Evolutionary conservation across 2,329 filamentous ascomycete species (phyloP).

Genomic region (Colletotrichum trifolii): DNA sequence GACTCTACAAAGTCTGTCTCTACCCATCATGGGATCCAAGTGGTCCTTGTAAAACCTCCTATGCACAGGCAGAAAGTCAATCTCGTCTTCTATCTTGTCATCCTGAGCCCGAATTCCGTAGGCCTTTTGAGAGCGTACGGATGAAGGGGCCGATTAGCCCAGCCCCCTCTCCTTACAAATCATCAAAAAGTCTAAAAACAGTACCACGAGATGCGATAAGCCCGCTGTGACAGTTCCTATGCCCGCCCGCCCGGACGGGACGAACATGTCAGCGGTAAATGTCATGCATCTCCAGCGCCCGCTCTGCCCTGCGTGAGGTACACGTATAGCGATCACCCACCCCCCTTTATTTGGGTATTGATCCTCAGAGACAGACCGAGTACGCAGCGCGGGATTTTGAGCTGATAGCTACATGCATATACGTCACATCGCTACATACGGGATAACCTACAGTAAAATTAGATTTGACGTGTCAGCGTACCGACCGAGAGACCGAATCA

Average conservation of each 20-base stretch:
- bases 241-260: conserved; percentile 21
- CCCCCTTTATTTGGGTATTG: too few species aligned
- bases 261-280: conserved; percentile 29
- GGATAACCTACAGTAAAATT: too few species aligned
- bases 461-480: too few species aligned
- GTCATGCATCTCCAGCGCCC: conserved; percentile 32
- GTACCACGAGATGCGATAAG: too few species aligned
- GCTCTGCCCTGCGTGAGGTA: conserved; percentile 23
- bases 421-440: too few species aligned
- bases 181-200: conserved; percentile 3
- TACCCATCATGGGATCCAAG: neutral
- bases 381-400: too few species aligned
- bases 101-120: neutral
- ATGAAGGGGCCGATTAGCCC: neutral
- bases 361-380: too few species aligned
- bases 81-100: neutral
- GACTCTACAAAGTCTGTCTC: conserved; percentile 15
- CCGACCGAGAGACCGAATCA: too few species aligned
- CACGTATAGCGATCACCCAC: neutral
- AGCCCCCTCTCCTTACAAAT: neutral
- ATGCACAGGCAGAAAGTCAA: conserved; percentile 11
- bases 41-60: neutral
- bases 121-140: neutral
- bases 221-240: neutral
- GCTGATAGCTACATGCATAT: too few species aligned